Conservation (phyloP, 1,139 yeast species). For the Hansenula sp. region DNA sequence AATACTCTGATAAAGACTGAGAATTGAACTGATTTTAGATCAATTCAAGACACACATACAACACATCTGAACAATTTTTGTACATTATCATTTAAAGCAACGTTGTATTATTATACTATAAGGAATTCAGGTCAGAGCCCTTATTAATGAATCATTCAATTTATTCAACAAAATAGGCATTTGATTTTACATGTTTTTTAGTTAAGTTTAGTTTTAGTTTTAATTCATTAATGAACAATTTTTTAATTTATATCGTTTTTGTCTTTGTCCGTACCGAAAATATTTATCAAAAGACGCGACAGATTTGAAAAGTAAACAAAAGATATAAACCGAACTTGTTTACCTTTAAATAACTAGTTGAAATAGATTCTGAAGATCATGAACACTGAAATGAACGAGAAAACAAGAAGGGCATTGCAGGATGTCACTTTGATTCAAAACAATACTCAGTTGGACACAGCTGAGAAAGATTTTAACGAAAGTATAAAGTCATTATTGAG, state of each 20-base stretch:
- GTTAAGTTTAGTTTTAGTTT: neutral
- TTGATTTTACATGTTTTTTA: neutral
- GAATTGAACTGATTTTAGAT: slow-evolving; percentile 2
- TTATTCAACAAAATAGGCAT: neutral
- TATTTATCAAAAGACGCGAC: neutral
- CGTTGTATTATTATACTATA: neutral
- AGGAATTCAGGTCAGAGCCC: neutral
- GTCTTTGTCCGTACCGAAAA: neutral
- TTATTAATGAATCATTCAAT: neutral
- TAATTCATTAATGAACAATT: neutral
- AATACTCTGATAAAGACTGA: slow-evolving; percentile 9
- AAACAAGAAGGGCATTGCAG: neutral
- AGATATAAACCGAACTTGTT: neutral
- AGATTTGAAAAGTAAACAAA: neutral
- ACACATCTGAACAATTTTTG: too few relatives aligned
- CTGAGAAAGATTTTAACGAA: slow-evolving; percentile 1
- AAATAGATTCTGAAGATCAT: neutral
- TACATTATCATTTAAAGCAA: neutral
- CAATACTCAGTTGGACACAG: neutral
- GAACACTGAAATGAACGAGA: neutral
- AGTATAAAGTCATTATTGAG: neutral
- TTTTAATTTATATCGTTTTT: neutral
- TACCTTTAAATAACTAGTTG: too few relatives aligned
- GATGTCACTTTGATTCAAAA: neutral
- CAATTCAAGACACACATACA: neutral